Conservation (phyloP, 192 early-diverging fungal species). For the Podila minutissima region DNA sequence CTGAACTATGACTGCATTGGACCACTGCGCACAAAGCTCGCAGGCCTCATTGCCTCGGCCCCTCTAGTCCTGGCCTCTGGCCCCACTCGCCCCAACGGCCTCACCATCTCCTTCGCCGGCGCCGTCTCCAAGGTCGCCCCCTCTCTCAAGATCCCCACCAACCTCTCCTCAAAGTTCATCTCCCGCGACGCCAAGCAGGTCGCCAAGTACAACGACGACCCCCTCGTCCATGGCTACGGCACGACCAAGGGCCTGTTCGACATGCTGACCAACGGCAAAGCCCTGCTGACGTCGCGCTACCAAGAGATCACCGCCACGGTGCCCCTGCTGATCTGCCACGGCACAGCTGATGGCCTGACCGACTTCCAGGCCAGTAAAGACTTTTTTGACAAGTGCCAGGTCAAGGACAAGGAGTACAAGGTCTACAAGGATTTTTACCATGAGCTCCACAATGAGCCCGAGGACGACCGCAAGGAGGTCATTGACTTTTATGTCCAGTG, state of each 20-base stretch:
- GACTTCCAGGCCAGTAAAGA: constrained; percentile 48
- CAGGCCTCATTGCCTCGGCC: constrained; percentile 65
- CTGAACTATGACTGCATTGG: constrained; percentile 62
- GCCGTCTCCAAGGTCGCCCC: constrained; percentile 53
- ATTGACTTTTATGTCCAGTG: constrained; percentile 56
- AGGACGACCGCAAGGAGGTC: constrained; percentile 47
- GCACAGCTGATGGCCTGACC: constrained; percentile 60
- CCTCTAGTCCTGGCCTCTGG: constrained; percentile 46
- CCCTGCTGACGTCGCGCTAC: constrained; percentile 35
- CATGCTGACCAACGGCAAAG: constrained; percentile 63
- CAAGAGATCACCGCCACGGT: constrained; percentile 48
- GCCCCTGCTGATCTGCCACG: constrained; percentile 65
- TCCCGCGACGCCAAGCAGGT: constrained; percentile 57
- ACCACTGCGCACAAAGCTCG: constrained; percentile 44
- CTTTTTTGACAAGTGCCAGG: constrained; percentile 49
- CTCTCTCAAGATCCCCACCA: constrained; percentile 54
- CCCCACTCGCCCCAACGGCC: constrained; percentile 31
- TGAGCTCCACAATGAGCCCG: constrained; percentile 53
- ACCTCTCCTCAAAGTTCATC: constrained; percentile 56
- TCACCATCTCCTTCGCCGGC: constrained; percentile 49
- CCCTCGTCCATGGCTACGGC: constrained; percentile 62
- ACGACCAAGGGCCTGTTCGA: constrained; percentile 57
- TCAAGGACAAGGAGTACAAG: constrained; percentile 58
- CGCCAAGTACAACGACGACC: constrained; percentile 62
- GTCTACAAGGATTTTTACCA: constrained; percentile 26